phyloP scores from a whole-genome alignment of 1,284 basidiomycete genomes.

The Cutaneotrichosporon dermatis region DNA sequence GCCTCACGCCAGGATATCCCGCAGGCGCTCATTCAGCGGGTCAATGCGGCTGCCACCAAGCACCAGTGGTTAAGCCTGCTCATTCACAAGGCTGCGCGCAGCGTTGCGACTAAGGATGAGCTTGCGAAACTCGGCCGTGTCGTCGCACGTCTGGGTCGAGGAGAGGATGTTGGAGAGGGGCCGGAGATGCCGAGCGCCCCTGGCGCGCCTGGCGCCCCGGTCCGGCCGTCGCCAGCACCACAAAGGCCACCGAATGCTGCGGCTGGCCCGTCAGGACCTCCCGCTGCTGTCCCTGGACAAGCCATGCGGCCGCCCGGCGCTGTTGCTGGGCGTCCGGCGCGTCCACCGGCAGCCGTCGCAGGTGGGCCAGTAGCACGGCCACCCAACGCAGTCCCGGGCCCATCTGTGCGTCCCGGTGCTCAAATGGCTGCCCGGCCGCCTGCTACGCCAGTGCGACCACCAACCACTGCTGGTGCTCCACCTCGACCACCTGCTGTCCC shows the following conservation, averaged over 20 bases:
- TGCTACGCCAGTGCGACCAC: too few species aligned
- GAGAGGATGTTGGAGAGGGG: conserved; percentile 26
- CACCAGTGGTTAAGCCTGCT: conserved; percentile 41
- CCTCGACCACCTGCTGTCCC: too few species aligned
- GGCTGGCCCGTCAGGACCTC: neutral
- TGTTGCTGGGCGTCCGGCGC: too few species aligned
- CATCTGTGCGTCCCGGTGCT: too few species aligned
- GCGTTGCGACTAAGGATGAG: conserved; percentile 41
- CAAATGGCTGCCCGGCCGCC: too few species aligned
- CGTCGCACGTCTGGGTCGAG: conserved; percentile 35
- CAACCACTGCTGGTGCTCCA: too few species aligned
- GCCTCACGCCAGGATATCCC: conserved; percentile 21
- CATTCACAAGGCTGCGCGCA: conserved; percentile 46
- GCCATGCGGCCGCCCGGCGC: too few species aligned
- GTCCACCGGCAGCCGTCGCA: neutral
- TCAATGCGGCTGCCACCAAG: conserved; percentile 40
- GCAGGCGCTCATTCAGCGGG: conserved; percentile 37
- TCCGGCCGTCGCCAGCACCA: too few species aligned
- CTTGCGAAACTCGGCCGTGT: conserved; percentile 40
- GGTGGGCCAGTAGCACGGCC: neutral
- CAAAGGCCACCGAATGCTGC: neutral
- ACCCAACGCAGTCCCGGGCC: too few species aligned
- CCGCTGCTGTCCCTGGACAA: too few species aligned
- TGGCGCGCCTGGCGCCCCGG: too few species aligned
- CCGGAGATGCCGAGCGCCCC: conserved; percentile 13